Percentiles rank a stretch among this genome's conserved stretches.
Conservation (phyloP, 2,329 filamentous ascomycete genomes). For the Penicillium sp. region DNA sequence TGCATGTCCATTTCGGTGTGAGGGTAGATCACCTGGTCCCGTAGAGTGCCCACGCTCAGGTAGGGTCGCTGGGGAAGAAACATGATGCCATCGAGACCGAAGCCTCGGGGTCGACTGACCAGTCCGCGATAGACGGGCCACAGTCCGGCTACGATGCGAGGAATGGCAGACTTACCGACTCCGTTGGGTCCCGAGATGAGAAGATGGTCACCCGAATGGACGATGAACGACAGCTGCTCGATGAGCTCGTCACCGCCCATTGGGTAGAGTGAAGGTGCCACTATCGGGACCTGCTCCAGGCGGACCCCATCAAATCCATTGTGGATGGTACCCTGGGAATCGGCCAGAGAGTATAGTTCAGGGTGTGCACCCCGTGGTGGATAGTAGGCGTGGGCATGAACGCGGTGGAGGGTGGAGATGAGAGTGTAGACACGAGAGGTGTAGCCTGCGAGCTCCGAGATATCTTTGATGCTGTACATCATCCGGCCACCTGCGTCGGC, state of each 20-base stretch:
- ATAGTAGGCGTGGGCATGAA: conserved; percentile 85
- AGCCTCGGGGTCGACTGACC: conserved; percentile 75
- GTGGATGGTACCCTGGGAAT: conserved; percentile 89
- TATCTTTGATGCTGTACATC: conserved; percentile 99
- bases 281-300: conserved; percentile 86
- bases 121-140: conserved; percentile 96
- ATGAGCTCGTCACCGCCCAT: conserved; percentile 87
- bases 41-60: conserved; percentile 81
- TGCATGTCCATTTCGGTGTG: conserved; percentile 94
- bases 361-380: conserved; percentile 59
- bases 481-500: conserved; percentile 94
- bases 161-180: conserved; percentile 83
- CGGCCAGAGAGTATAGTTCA: conserved; percentile 82
- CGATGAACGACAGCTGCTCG: conserved; percentile 80
- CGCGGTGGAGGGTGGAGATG: conserved; percentile 88
- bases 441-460: conserved; percentile 91
- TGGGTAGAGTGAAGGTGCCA: conserved; percentile 82
- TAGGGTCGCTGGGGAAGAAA: conserved; percentile 94
- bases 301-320: conserved; percentile 92
- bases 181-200: conserved; percentile 94
- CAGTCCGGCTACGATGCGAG: conserved; percentile 80
- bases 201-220: conserved; percentile 85
- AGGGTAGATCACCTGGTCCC: conserved; percentile 97
- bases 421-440: conserved; percentile 94
- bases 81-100: conserved; percentile 91